A percentile compares a stretch with the other conserved stretches of the same genome.
These are phyloP conservation scores for Cucurbita maxima DNA, from an alignment of 306 rosid species.

Conservation along the genomic window DNA sequence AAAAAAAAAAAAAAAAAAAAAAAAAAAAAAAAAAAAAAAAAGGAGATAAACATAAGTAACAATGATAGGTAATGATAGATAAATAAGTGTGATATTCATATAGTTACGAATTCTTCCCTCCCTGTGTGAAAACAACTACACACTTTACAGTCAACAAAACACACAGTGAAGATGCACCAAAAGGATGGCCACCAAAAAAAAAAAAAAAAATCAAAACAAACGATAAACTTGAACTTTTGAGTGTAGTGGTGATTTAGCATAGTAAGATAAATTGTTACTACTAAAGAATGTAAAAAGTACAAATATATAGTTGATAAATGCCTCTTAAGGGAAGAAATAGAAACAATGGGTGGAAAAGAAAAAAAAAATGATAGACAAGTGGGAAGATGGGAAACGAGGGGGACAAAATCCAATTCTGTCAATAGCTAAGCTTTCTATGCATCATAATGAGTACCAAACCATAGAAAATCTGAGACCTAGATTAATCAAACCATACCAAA, in stretches of 20 bases:
- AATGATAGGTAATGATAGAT: background rate
- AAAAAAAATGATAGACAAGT: background rate
- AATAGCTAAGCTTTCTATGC: background rate
- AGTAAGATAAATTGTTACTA: background rate
- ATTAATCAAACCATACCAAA: background rate
- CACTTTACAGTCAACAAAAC: background rate
- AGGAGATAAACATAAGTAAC: slow-evolving; percentile 1
- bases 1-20: slow-evolving; percentile 10
- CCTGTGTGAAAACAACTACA: background rate
- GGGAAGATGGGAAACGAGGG: background rate
- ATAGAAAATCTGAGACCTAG: background rate
- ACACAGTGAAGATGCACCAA: background rate
- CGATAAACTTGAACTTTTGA: background rate
- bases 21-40: slow-evolving; percentile 8
- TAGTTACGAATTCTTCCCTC: background rate
- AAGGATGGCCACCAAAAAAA: background rate
- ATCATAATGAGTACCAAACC: background rate
- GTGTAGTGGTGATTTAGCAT: background rate
- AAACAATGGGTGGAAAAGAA: background rate
- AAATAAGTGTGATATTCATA: background rate
- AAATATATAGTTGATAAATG: background rate
- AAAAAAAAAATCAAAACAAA: background rate
- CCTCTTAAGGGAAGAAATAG: background rate
- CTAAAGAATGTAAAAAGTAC: background rate
- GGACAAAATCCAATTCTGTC: background rate